Conservation (phyloP, 768 basidiomycete species). For the Kwoniella newhampshirensis region DNA sequence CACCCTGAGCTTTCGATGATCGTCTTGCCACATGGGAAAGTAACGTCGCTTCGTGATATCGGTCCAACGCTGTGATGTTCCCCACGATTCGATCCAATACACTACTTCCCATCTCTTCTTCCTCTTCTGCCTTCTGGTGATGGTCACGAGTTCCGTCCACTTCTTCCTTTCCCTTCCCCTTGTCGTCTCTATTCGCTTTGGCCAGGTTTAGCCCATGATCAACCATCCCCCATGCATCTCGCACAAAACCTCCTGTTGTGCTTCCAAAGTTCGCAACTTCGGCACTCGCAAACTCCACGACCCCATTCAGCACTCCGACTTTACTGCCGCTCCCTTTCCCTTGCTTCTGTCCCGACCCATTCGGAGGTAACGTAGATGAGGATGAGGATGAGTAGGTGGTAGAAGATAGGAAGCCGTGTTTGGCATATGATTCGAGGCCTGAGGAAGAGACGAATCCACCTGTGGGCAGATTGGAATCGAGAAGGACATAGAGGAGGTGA, state of each 20-base stretch:
- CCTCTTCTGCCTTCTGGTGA: constrained; percentile 39
- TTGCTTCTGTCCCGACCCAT: not conserved
- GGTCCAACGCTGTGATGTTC: constrained; percentile 64
- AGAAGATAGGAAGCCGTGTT: constrained; percentile 69
- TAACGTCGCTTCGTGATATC: constrained; percentile 77
- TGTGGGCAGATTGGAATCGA: constrained; percentile 90
- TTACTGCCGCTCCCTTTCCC: not conserved
- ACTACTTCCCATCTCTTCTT: constrained; percentile 13
- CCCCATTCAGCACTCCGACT: constrained; percentile 7
- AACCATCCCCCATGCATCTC: constrained; percentile 58
- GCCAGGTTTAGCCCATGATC: not conserved
- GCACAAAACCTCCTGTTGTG: constrained; percentile 74
- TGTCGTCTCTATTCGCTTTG: not conserved
- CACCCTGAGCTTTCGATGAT: constrained; percentile 86
- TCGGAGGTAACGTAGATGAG: constrained; percentile 51
- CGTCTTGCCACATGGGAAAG: constrained; percentile 85
- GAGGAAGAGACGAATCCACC: constrained; percentile 94
- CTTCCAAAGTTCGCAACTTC: constrained; percentile 67
- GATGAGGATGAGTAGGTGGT: constrained; percentile 51
- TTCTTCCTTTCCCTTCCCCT: constrained; percentile 1
- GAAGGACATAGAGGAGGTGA: constrained; percentile 51
- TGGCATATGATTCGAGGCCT: constrained; percentile 83
- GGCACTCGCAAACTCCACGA: constrained; percentile 33
- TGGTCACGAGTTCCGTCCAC: constrained; percentile 16
- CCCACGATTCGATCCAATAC: constrained; percentile 34